Conservation (phyloP, 495 filamentous ascomycete genomes). For the Neohortaea acidophila region DNA sequence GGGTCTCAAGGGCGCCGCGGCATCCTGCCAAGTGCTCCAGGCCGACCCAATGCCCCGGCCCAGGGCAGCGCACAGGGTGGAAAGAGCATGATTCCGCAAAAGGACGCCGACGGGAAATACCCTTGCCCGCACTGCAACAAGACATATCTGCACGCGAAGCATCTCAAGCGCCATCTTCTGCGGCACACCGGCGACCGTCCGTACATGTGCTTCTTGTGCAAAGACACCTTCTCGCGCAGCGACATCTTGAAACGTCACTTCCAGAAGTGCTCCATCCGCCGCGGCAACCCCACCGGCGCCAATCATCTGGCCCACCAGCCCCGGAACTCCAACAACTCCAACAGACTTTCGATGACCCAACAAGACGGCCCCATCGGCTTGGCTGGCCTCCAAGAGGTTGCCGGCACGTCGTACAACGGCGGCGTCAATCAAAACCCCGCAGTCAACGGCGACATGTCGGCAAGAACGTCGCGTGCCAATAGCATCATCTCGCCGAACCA, state of each 20-base stretch:
- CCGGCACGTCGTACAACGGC: slow-evolving; percentile 5
- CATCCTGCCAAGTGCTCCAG: slow-evolving; percentile 78
- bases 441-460: slow-evolving; percentile 16
- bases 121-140: slow-evolving; percentile 95
- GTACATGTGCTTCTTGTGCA: slow-evolving; percentile 91
- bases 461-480: slow-evolving; percentile 12
- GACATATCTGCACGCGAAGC: slow-evolving; percentile 93
- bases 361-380: slow-evolving; percentile 18
- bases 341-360: slow-evolving; percentile 29
- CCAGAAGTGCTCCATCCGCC: slow-evolving; percentile 88
- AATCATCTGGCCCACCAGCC: slow-evolving; percentile 85
- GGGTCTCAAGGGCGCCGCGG: slow-evolving; percentile 82
- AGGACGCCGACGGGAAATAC: slow-evolving; percentile 93
- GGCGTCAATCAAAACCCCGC: slow-evolving; percentile 12
- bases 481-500: slow-evolving; percentile 9
- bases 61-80: slow-evolving; percentile 49
- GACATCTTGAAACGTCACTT: slow-evolving; percentile 98
- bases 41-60: slow-evolving; percentile 52
- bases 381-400: slow-evolving; percentile 13
- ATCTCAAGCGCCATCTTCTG: slow-evolving; percentile 87
- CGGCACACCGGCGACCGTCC: slow-evolving; percentile 92
- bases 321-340: slow-evolving; percentile 23
- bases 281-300: slow-evolving; percentile 84
- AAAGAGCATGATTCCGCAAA: slow-evolving; percentile 53
- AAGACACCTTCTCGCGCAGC: slow-evolving; percentile 95